Base-by-base conservation (phyloP, 192 early-diverging fungal genomes). In the Coemansia sp. region DNA sequence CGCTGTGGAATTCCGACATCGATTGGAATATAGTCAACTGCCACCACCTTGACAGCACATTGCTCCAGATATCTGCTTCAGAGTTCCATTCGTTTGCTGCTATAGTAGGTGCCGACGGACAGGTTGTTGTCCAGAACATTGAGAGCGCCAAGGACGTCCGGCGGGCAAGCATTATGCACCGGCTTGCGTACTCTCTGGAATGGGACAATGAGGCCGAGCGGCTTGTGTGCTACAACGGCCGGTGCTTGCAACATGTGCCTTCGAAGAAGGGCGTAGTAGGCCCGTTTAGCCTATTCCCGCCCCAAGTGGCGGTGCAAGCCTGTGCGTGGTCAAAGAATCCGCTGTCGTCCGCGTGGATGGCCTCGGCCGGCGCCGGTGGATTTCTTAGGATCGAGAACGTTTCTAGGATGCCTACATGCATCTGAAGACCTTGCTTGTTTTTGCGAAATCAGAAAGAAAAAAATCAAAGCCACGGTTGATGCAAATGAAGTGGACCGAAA, bases 321-420 rank as follows among this genome's bases (percentile, higher is more conserved):
- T 64, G 63, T n/a, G 73, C 60, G n/a, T 81, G 78, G 78, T 75
- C 78, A 9, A 35, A 70, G 15, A 73, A 72, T 46, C 66, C 73
- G 1, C 8, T 20, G 2, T 63, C 78, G 52, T 40, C 69, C 0
- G 22, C 45, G 9, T 81, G 78, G 78, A 56, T 81, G 7, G 78
- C 69, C 54, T 72, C 63, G 33, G 66, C 67, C 6, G 45, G 52
- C 3, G 66, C 73, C 19, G 46, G 46, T 22, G 78, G 78, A 0
- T 19, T 81, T 2, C 9, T 81, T 46, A 52, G 73, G 6, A 72
- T 81, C 36, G 78, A 81, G 20, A 48, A 66, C 29, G 66, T 66
- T 2, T 66, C 66, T 11, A 50, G 20, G 10, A 6, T 50, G 19
- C 19, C 48, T 5, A 11, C 38, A 13, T 63, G 13, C 19, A 36